Percentiles rank a stretch among this genome's conserved stretches.
Conservation (phyloP, 2,329 filamentous ascomycete genomes). For the Hirsutella thompsonii region DNA sequence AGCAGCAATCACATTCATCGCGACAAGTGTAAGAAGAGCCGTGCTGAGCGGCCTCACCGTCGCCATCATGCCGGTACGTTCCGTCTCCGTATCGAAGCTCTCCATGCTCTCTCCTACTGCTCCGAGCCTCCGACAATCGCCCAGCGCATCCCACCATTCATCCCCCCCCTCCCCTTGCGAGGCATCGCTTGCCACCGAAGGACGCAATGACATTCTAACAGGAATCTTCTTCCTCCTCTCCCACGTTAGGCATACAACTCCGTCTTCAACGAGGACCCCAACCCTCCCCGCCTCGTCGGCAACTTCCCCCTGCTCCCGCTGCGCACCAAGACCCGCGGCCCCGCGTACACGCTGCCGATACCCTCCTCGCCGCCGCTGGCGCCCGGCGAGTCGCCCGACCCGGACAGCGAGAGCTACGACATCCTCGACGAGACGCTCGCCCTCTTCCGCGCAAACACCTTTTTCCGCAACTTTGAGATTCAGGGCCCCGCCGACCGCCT, state of each 20-base stretch:
- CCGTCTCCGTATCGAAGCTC: conserved; percentile 1
- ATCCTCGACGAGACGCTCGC: conserved; percentile 86
- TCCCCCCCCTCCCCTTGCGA: neutral
- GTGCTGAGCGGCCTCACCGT: conserved; percentile 8
- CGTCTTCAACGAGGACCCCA: conserved; percentile 81
- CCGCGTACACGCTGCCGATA: conserved; percentile 72
- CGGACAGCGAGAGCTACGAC: conserved; percentile 88
- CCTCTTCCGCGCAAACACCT: conserved; percentile 93
- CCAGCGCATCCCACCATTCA: neutral
- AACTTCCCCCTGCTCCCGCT: conserved; percentile 94
- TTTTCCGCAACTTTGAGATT: conserved; percentile 99
- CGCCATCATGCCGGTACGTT: conserved; percentile 35
- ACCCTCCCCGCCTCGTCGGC: conserved; percentile 48
- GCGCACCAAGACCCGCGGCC: conserved; percentile 89
- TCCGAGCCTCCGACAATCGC: neutral
- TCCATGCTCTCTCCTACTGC: neutral
- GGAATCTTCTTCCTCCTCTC: no score
- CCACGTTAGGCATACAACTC: conserved; percentile 98
- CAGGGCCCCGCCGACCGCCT: conserved; percentile 89
- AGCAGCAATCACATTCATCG: neutral
- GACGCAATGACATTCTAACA: no score
- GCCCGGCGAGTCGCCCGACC: conserved; percentile 55
- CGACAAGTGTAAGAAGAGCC: conserved; percentile 5
- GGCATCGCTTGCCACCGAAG: no score
- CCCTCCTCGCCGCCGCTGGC: conserved; percentile 43